Evolutionary conservation across 345 rosid species (phyloP), one percentile per base, ranked within the genome.

Genomic region (Odontarrhena argentea): DNA sequence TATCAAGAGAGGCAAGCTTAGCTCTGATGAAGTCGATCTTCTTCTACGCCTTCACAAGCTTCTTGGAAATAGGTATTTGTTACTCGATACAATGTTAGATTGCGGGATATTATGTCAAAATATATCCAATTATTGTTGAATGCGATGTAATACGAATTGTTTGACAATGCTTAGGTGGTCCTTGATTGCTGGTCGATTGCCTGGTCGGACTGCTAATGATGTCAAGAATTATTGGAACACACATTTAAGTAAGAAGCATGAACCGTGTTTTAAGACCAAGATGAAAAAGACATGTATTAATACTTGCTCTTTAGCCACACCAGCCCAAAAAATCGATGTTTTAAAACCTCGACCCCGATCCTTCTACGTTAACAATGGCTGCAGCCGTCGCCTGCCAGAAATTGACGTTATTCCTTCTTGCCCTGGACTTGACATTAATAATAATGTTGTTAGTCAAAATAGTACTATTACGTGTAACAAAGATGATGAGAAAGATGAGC

Each of bases 151-250:
- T 28, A 32, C 7, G 36, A 32, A 32, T 32, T 8, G 34, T 58
- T 41, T 58, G 3, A 13, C 0, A 59, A 35, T 56, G 36, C 3
- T 51, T 36, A 83, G 86, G 76, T 83, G 87, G 87, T 76, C 87
- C 2, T 64, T 83, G 9, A 83, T 83, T 53, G 87, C 87, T 45
- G 85, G 85, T 25, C 63, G 87, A 42, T 74, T 83, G 13, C 85
- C 87, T 2, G 85, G 80, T 58, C 71, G 85, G 51, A 81, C 87
- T 8, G 85, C 83, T 43, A 80, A 81, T 67, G 85, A 81, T 64
- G 80, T 83, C n/a, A 83, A 83, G 67, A 83, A 81, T 55, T 79
- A 78, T 40, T 83, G 85, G 85, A 83, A 81, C 77, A 78, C 85
- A n/a, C 87, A 67, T 67, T 60, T 83, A 40, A 40, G 81, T 76